Conservation (phyloP, 108 stramenopile genomes). For the Cyclotella distinguenda region DNA sequence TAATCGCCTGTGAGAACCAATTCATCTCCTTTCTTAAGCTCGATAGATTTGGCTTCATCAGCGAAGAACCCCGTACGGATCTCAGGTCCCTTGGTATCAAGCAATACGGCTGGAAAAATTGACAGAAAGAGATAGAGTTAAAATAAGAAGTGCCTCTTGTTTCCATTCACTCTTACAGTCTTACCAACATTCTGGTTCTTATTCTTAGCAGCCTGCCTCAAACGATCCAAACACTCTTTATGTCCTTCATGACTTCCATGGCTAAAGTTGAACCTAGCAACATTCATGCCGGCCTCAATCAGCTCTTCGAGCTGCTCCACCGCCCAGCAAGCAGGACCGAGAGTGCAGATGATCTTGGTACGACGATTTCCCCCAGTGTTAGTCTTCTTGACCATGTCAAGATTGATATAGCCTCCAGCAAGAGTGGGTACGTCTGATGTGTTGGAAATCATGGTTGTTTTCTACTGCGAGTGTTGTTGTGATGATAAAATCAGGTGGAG, state of each 20-base stretch:
- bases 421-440: slow-evolving; percentile 63
- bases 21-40: slow-evolving; percentile 58
- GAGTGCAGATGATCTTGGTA: slow-evolving; percentile 79
- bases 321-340: slow-evolving; percentile 80
- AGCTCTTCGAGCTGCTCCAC: slow-evolving; percentile 66
- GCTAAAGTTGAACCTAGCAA: slow-evolving; percentile 87
- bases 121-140: not conserved
- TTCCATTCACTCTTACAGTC: slow-evolving; percentile 4
- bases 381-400: slow-evolving; percentile 52
- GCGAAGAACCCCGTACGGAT: slow-evolving; percentile 91
- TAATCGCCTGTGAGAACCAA: slow-evolving; percentile 79
- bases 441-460: slow-evolving; percentile 53
- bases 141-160: not conserved
- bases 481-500: no score
- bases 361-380: slow-evolving; percentile 40
- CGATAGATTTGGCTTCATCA: slow-evolving; percentile 65
- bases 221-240: slow-evolving; percentile 57
- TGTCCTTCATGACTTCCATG: slow-evolving; percentile 89
- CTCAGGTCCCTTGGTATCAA: slow-evolving; percentile 93
- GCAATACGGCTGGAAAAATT: slow-evolving; percentile 56
- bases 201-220: slow-evolving; percentile 64
- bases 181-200: slow-evolving; percentile 59
- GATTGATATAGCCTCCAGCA: slow-evolving; percentile 51
- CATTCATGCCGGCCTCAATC: slow-evolving; percentile 81
- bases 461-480: no score